Base-by-base conservation (phyloP, 2,329 filamentous ascomycete genomes). In the Colletotrichum siamense region DNA sequence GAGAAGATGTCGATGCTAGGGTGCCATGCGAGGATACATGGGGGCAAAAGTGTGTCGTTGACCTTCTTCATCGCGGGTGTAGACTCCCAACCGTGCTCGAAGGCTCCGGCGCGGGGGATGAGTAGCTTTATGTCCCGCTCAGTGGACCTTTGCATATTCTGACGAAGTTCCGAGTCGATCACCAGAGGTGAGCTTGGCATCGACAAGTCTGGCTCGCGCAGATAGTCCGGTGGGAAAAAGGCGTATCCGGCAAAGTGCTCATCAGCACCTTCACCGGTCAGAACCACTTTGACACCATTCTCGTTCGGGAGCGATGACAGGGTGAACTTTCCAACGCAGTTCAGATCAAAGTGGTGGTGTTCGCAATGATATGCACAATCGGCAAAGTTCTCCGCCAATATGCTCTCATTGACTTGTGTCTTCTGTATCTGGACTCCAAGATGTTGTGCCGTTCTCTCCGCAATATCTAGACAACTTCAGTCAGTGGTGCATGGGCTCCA, bases 241-340 rank as follows among this genome's bases (percentile, higher is more conserved):
- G 84, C 80, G 77, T 92, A 92, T 28, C 90, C 90, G 5, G 83
- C 87, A 78, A 92, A 91, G 66, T 88, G 84, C 81, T 91, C 90
- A 73, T 91, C 90, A 7, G 88, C 81, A 2, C 89, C 89, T 77
- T 90, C 88, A 10, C 86, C 85, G 0, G 89, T 91, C 8, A 92
- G 80, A 5, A 92, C 87, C 3, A 91, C 90, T 74, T 90, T 90
- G 80, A 88, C 85, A 4, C 88, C 89, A 3, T 85, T 81, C 44
- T 88, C 82, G 8, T 82, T 85, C 0, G 88, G 85, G 1, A 88
- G 78, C 24, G 85, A 84, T 0, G 88, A 88, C 2, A 91, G 82
- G 9, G 86, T 85, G 72, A 86, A 88, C 70, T 90, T 90, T 18
- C 86, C 89, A 16, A 91, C 85, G 34, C 82, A 86, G 78, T 91